phyloP scores from a whole-genome alignment of 176 grass and related monocot genomes.

The Triticum urartu region DNA sequence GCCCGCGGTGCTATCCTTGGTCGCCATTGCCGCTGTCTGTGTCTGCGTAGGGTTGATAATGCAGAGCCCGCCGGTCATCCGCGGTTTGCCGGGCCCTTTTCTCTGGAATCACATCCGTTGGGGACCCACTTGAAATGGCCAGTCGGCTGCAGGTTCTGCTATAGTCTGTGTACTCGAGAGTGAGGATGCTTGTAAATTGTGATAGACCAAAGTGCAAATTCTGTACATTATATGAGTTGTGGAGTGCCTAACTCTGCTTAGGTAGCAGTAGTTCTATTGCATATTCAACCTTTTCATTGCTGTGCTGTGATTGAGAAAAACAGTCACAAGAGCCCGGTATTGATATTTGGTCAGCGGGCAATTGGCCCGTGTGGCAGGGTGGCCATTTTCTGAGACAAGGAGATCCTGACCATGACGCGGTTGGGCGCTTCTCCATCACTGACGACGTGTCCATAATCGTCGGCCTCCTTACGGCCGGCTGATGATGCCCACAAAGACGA shows the following conservation, averaged over 20 bases:
- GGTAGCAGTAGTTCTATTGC: background rate
- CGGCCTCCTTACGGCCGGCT: too few species aligned
- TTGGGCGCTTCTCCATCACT: too few species aligned
- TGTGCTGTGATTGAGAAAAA: background rate
- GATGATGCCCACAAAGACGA: too few species aligned
- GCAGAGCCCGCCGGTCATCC: conserved; percentile 55
- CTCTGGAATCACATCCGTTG: conserved; percentile 53
- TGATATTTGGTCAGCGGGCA: too few species aligned
- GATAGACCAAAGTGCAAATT: background rate
- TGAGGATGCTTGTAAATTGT: conserved; percentile 4
- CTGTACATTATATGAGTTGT: background rate
- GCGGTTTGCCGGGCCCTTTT: conserved; percentile 51
- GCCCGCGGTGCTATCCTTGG: conserved; percentile 57
- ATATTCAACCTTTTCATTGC: background rate
- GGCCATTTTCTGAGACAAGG: too few species aligned
- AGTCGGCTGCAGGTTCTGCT: conserved; percentile 19
- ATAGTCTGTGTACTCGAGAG: background rate
- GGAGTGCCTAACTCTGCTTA: background rate
- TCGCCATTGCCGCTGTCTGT: conserved; percentile 76
- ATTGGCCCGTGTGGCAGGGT: too few species aligned
- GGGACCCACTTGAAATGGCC: conserved; percentile 52
- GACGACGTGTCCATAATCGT: too few species aligned
- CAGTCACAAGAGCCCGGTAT: background rate
- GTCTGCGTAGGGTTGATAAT: conserved; percentile 80
- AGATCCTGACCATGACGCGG: too few species aligned